Evolutionary conservation across 768 basidiomycete genomes (phyloP).

Genomic region (Tulasnella calospora): DNA sequence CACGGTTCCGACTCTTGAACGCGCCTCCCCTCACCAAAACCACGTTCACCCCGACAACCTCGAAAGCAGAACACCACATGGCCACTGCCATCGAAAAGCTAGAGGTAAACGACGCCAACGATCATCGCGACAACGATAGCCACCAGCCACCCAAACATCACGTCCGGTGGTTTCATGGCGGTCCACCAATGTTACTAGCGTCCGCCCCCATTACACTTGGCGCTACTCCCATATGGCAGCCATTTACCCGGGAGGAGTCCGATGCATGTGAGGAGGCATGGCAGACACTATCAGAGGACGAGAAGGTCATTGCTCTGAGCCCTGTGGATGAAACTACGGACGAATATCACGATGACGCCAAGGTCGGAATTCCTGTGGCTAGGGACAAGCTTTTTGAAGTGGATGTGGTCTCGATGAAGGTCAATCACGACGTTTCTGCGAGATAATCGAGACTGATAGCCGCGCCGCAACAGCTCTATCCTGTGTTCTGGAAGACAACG

Average conservation of each 20-base stretch:
- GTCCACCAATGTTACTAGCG: conserved; percentile 27
- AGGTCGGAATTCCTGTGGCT: conserved; percentile 31
- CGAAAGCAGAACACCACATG: neutral
- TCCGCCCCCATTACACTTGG: conserved; percentile 29
- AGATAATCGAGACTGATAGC: neutral
- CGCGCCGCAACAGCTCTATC: conserved; percentile 32
- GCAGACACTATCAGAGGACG: conserved; percentile 29
- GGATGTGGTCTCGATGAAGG: conserved; percentile 34
- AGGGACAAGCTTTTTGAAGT: conserved; percentile 34
- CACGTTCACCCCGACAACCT: neutral
- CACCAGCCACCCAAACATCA: conserved; percentile 17
- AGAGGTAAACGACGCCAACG: neutral
- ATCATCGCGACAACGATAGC: neutral
- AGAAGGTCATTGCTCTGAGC: conserved; percentile 2
- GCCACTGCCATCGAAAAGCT: neutral
- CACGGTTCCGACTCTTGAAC: neutral
- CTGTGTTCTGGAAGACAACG: conserved; percentile 42
- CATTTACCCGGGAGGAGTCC: conserved; percentile 32
- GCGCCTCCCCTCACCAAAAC: neutral
- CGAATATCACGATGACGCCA: conserved; percentile 29
- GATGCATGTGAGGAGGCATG: conserved; percentile 33
- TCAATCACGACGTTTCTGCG: conserved; percentile 11
- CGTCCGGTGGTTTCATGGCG: conserved; percentile 28
- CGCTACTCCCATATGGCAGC: conserved; percentile 29
- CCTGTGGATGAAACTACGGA: conserved; percentile 11